Evolutionary conservation across 2,329 filamentous ascomycete genomes (phyloP).

Genomic region (Ascochyta pisi): DNA sequence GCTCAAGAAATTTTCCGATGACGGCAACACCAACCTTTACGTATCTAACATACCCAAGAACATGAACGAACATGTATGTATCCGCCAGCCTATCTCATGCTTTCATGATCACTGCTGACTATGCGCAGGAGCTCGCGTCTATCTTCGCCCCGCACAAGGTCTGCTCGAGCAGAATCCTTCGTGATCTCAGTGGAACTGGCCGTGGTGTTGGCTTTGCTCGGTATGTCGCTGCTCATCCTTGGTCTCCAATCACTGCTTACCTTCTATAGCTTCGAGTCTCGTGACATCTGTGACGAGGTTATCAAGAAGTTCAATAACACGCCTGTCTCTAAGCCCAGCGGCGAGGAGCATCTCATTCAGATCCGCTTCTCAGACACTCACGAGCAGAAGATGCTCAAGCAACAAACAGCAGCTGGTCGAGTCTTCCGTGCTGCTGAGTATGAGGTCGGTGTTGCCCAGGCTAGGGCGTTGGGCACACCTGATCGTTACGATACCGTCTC

Average conservation of each 20-base stretch:
- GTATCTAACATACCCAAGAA: conserved; percentile 95
- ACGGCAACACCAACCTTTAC: conserved; percentile 91
- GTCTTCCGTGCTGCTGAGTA: conserved; percentile 98
- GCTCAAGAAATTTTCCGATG: conserved; percentile 94
- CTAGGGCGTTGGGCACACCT: conserved; percentile 43
- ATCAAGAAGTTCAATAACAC: conserved; percentile 84
- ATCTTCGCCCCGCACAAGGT: conserved; percentile 84
- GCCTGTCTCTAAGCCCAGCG: conserved; percentile 61
- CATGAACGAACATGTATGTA: conserved; percentile 83
- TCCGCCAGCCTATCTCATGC: neutral
- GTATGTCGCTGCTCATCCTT: conserved; percentile 58
- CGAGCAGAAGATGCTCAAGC: conserved; percentile 95
- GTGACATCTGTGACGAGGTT: conserved; percentile 88
- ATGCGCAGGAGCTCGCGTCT: conserved; percentile 71
- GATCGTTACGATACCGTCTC: conserved; percentile 46
- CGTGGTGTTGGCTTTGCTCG: conserved; percentile 97
- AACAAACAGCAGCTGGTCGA: conserved; percentile 91
- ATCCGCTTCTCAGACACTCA: conserved; percentile 97
- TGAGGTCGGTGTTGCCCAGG: conserved; percentile 53
- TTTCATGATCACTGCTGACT: conserved; percentile 21
- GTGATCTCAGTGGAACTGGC: conserved; percentile 88
- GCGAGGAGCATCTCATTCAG: conserved; percentile 82
- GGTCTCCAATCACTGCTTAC: conserved; percentile 4
- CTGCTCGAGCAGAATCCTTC: conserved; percentile 92
- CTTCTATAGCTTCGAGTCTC: conserved; percentile 78